Evolutionary conservation across 805 yeast genomes (phyloP).

Genomic region (Kluyveromyces starmeri): DNA sequence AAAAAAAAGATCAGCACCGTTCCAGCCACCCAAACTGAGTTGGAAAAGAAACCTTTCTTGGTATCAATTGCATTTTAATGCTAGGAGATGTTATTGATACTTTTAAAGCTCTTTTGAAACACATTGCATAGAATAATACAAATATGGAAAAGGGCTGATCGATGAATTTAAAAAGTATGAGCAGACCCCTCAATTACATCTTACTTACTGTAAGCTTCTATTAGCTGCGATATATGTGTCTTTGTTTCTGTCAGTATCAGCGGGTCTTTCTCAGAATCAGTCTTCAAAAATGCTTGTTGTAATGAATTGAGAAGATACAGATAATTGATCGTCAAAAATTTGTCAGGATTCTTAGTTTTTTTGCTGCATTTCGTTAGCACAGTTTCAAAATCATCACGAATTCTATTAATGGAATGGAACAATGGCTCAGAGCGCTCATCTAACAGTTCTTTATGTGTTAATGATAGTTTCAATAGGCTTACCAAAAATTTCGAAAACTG

Average conservation of each 20-base stretch:
- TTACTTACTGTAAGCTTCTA: slow-evolving; percentile 24
- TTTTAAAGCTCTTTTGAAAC: too few species aligned
- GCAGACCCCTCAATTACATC: not conserved
- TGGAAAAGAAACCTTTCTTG: too few species aligned
- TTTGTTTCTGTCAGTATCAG: slow-evolving; percentile 24
- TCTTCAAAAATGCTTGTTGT: slow-evolving; percentile 16
- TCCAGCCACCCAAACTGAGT: too few species aligned
- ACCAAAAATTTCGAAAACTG: slow-evolving; percentile 66
- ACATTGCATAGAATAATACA: too few species aligned
- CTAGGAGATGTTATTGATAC: too few species aligned
- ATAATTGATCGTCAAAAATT: slow-evolving; percentile 55
- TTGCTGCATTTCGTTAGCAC: slow-evolving; percentile 62
- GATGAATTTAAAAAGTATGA: too few species aligned
- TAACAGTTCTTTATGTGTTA: slow-evolving; percentile 24
- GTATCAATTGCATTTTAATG: too few species aligned
- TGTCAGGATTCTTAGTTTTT: slow-evolving; percentile 47
- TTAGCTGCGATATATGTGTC: slow-evolving; percentile 22
- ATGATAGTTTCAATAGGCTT: slow-evolving; percentile 56
- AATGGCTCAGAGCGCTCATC: slow-evolving; percentile 55
- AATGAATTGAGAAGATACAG: slow-evolving; percentile 26
- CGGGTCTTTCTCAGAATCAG: slow-evolving; percentile 11
- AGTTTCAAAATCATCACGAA: slow-evolving; percentile 74
- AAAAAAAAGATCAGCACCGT: too few species aligned
- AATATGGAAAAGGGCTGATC: too few species aligned
- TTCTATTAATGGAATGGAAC: slow-evolving; percentile 53